Evolutionary conservation across 768 basidiomycete genomes (phyloP), one percentile per base, ranked within the genome.

Genomic region (Tricholoma matsutake): DNA sequence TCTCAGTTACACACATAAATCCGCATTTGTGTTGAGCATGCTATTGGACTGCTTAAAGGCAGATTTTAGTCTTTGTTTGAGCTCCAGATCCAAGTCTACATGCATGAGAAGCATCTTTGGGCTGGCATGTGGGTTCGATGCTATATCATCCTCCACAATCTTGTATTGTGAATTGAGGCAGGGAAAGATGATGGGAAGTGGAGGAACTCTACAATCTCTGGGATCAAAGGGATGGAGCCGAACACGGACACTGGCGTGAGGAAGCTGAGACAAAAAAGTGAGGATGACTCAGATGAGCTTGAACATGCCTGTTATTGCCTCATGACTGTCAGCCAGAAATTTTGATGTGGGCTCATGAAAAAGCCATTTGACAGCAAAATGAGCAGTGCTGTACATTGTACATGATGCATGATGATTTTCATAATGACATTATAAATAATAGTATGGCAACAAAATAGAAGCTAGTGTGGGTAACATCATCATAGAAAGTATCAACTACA

Each of bases 41-140:
- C 64, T 39, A 71, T 72, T 57, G 71, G 71, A 28, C 60, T 64
- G 13, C 61, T 72, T 7, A 71, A 72, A 57, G 70, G 72, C 4
- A 39, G 64, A 35, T 73, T 64, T n/a, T 66, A 72, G 51, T 67
- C 66, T 8, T 61, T 73, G 10, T 53, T 57, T 25, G 65, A 65
- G 51, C 59, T 71, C 18, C 54, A 61, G 16, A 57, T 66, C 14
- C 55, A 60, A 14, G 63, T 69, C 47, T 54, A 63, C 35, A 45
- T 45, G 13, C 57, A 60, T 9, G 32, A 60, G 25, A 55, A 61
- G 6, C 65, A 70, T 43, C 25, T 61, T 31, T 58, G 59, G 39
- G 65, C 67, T 1, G 34, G 67, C 47, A 20, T 57, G 25, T 70
- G 63, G 63, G 59, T 69, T 39, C 39, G 34, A 9, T 47, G 52